Percentiles rank a stretch among this genome's conserved stretches.
phyloP scores from a whole-genome alignment of 2,329 filamentous ascomycete species.

The Verticillium zaregamsianum region DNA sequence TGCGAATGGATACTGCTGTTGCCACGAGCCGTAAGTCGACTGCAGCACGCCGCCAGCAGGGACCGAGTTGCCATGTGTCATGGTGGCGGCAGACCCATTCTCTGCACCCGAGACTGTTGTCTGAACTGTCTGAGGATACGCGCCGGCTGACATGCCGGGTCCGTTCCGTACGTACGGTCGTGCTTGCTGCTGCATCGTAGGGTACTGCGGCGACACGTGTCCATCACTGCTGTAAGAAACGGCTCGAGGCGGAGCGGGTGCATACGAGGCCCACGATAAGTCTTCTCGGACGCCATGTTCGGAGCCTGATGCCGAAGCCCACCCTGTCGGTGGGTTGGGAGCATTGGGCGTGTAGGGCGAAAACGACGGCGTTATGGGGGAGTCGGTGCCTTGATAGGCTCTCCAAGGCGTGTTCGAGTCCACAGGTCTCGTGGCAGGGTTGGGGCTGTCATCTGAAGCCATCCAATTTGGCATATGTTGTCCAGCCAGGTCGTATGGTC shows the following conservation, averaged over 20 bases:
- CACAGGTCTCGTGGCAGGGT: constrained; percentile 33
- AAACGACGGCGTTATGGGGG: constrained; percentile 45
- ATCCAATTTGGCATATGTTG: constrained; percentile 39
- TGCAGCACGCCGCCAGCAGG: constrained; percentile 19
- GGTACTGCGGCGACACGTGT: constrained; percentile 33
- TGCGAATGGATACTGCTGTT: constrained; percentile 38
- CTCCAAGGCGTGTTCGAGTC: constrained; percentile 44
- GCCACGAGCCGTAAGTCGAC: constrained; percentile 38
- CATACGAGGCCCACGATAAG: constrained; percentile 38
- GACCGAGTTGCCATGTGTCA: constrained; percentile 30
- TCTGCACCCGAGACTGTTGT: constrained; percentile 31
- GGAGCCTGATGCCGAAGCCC: constrained; percentile 32
- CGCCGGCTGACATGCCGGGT: constrained; percentile 35
- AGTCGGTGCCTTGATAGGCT: constrained; percentile 40
- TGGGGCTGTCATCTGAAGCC: constrained; percentile 34
- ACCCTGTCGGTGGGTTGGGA: constrained; percentile 32
- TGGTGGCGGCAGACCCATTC: constrained; percentile 25
- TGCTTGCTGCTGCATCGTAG: constrained; percentile 32
- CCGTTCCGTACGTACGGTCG: constrained; percentile 35
- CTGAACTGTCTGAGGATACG: constrained; percentile 37
- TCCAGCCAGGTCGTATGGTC: constrained; percentile 33
- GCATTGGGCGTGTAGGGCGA: constrained; percentile 43
- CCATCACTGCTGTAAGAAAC: constrained; percentile 44
- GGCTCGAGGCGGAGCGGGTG: constrained; percentile 37
- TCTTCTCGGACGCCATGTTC: constrained; percentile 38